Base-by-base conservation (phyloP, 768 basidiomycete species). In the Candolleomyces efflorescens region DNA sequence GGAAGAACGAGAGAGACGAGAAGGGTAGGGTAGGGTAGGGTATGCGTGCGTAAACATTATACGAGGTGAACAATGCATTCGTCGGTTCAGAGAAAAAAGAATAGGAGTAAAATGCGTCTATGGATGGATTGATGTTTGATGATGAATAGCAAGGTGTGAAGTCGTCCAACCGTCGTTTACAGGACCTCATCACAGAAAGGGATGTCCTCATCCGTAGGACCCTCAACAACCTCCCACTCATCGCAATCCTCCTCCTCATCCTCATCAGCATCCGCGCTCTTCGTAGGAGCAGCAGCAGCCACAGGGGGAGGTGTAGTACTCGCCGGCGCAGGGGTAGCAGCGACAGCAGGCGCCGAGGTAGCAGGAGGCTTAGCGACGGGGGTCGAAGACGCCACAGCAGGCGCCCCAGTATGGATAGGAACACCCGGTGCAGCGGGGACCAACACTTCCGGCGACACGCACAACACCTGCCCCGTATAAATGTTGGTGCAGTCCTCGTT, bases 401-500 rank as follows among this genome's bases (percentile, higher is more conserved):
- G 27, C 23, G 73, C 54, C 6, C 32, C 32, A n/a, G 65, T 62
- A 12, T 68, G 66, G 44, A 63, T 47, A 5, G 60, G 62, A 26
- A 63, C 22, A 20, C 63, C 63, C 18, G 75, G 75, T 3, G 69
- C 62, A 23, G 80, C 76, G 45, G 85, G 85, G 9, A 78, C 75
- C 38, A 67, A 62, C 11, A 78, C 74, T 13, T 61, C 62, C 20
- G 62, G 60, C 22, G 78, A 71, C 47, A 76, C 75, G 61, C 87
- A 89, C 43, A 90, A 64, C 51, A 90, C 90, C 82, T 91, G 86
- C 65, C 85, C 89, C 57, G 87, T 66, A 71, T 90, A 90, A 68
- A 92, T 75, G 75, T 91, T 91, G 62, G 63, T 71, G 70, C 84
- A 88, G 0, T 67, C 73, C 0, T 47, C 2, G 63, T 82, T 61